Base-by-base conservation (phyloP, 75 land plant genomes). In the Adiantum capillusveneris region DNA sequence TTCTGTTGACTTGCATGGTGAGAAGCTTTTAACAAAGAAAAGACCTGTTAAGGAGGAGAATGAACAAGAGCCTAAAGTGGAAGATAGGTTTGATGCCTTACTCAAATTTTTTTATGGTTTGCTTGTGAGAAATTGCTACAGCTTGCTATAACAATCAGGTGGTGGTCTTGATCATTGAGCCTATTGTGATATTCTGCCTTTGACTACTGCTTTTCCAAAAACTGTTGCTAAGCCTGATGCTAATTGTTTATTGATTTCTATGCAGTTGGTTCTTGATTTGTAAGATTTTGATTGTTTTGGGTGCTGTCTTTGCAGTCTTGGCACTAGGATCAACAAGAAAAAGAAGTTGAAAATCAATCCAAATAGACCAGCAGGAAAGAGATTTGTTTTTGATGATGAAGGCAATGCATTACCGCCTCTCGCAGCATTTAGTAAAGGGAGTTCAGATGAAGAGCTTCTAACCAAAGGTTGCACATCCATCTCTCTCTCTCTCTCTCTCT, bases 261-360 rank as follows among this genome's bases (percentile, higher is more conserved):
- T 34, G 9, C 9, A 34, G 37, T 34, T 34, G 9, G 9, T 34
- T 34, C 37, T 5, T 34, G 37, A 34, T 34, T 34, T 3, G 9
- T 5, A 34, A n/a, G n/a, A n/a, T n/a, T n/a, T n/a, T n/a, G n/a
- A n/a, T n/a, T n/a, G n/a, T n/a, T n/a, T n/a, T n/a, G n/a, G n/a
- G n/a, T 34, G 37, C 37, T 34, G 37, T n/a, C n/a, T 34, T 34
- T 34, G 37, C 37, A 34, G 37, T 34, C 37, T n/a, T 6, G 6
- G 49, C 18, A 75, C 77, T 5, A 75, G 81, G 63, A 37, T 78
- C 1, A 50, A 44, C 48, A 94, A 89, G 69, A 88, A 84, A 56
- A 90, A 81, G 78, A 90, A 84, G 76, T 62, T 94, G 57, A 94
- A 90, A 77, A 94, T 94, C 41, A 94, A 90, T 69, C 44, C 79